A percentile compares a stretch with the other conserved stretches of the same genome.
phyloP scores from a whole-genome alignment of 306 rosid species.

The Prinsepia uniflora region DNA sequence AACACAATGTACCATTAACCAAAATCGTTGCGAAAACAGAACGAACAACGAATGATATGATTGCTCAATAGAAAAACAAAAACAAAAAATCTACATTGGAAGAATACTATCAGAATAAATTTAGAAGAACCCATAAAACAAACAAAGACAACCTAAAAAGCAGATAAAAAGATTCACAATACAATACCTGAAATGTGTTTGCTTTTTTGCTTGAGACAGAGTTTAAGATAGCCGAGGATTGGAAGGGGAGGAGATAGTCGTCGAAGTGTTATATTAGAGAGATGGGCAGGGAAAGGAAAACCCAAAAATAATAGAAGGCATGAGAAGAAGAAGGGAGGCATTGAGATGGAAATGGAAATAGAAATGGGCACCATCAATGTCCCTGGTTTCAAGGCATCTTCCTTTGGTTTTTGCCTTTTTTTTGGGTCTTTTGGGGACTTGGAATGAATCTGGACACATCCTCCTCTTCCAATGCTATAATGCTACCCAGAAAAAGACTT shows the following conservation, averaged over 20 bases:
- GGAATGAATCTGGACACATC: constrained; percentile 16
- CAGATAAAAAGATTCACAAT: not conserved
- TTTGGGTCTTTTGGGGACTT: not conserved
- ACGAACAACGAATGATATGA: not conserved
- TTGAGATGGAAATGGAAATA: not conserved
- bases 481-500: not conserved
- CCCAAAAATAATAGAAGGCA: not conserved
- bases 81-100: not conserved
- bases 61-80: too few species aligned
- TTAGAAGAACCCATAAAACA: not conserved
- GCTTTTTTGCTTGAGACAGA: not conserved
- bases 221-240: not conserved
- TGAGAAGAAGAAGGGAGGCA: not conserved
- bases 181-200: not conserved
- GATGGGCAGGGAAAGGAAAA: not conserved
- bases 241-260: not conserved
- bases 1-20: not conserved
- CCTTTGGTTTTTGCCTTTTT: not conserved
- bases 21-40: not conserved
- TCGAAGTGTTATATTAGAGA: not conserved
- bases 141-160: not conserved
- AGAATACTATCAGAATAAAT: not conserved
- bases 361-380: not conserved
- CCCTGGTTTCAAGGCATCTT: constrained; percentile 8
- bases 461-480: not conserved